phyloP scores from a whole-genome alignment of 345 rosid species.

The Eucalyptus virginea region DNA sequence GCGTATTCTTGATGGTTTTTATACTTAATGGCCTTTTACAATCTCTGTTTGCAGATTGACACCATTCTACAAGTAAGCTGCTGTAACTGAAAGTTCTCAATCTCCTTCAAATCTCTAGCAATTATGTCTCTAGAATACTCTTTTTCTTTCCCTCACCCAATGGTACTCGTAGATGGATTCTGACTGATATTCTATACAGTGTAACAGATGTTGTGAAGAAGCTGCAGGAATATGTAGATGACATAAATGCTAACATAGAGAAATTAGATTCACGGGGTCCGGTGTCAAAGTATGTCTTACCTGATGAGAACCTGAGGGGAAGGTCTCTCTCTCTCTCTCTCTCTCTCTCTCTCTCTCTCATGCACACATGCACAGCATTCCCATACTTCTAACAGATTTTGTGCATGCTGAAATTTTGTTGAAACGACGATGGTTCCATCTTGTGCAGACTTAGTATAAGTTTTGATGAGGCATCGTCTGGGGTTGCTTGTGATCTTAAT shows the following conservation, averaged over 20 bases:
- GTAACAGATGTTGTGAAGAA: slow-evolving; percentile 55
- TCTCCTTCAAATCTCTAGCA: neutral
- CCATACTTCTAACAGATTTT: neutral
- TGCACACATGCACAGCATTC: neutral
- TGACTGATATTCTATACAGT: slow-evolving; percentile 21
- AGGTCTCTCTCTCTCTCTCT: slow-evolving; percentile 26
- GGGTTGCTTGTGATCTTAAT: slow-evolving; percentile 91
- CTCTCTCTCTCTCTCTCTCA: neutral
- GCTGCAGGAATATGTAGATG: slow-evolving; percentile 73
- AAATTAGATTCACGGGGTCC: slow-evolving; percentile 70
- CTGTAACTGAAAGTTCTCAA: neutral
- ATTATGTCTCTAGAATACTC: neutral
- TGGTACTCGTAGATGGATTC: neutral
- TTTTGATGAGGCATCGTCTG: slow-evolving; percentile 67
- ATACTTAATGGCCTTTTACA: neutral
- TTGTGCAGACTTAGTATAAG: slow-evolving; percentile 52
- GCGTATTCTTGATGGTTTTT: neutral
- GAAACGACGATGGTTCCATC: neutral
- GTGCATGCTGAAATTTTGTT: neutral
- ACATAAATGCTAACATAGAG: slow-evolving; percentile 67
- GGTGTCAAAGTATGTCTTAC: slow-evolving; percentile 77
- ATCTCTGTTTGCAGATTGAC: slow-evolving; percentile 56
- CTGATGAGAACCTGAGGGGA: slow-evolving; percentile 73
- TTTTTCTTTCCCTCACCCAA: neutral
- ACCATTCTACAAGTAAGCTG: slow-evolving; percentile 88